Base-by-base conservation (phyloP, 2,329 filamentous ascomycete genomes). In the Madurella fahalii region DNA sequence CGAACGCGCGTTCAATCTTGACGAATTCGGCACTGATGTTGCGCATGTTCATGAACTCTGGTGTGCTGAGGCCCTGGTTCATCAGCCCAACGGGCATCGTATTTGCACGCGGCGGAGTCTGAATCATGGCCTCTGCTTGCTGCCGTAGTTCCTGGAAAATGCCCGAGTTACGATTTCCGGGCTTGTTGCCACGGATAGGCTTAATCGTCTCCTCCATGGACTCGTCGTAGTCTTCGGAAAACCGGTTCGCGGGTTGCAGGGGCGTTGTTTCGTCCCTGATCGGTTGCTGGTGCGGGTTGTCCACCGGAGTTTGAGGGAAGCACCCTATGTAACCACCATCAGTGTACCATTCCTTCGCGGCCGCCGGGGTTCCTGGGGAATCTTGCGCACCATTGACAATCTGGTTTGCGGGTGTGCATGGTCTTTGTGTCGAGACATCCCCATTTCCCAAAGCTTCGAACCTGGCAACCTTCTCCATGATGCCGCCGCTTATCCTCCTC, bases 161-260 rank as follows among this genome's bases (percentile, higher is more conserved):
- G 32, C 73, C 77, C 57, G 77, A 75, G 37, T 74, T 69, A 40
- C 76, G 73, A 57, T 74, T 77, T 51, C 67, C 71, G 34, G 58
- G 54, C 17, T 58, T 59, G 40, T 61, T 61, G 41, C 61, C 63
- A 40, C 75, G 74, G 13, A 68, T 64, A 5, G 83, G 82, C 70
- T 84, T 85, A 62, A 86, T 76, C 0, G 83, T 85, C 68, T 84
- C 82, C 64, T 85, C 82, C 79, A 84, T 82, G 13, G 82, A 84
- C 68, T 83, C 82, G 63, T 86, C 83, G 59, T 84, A 84, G 44
- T 75, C 77, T 25, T 85, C 81, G 2, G 77, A 68, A 64, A 86
- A 86, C 51, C 86, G 70, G 61, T 68, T 72, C 2, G 73, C 72
- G 3, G 70, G 69, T 15, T 69, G 58, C 25, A 51, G 50, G 31